These are phyloP conservation scores for Candida morakotiae DNA, from an alignment of 805 yeast species.

Conservation along the genomic window DNA sequence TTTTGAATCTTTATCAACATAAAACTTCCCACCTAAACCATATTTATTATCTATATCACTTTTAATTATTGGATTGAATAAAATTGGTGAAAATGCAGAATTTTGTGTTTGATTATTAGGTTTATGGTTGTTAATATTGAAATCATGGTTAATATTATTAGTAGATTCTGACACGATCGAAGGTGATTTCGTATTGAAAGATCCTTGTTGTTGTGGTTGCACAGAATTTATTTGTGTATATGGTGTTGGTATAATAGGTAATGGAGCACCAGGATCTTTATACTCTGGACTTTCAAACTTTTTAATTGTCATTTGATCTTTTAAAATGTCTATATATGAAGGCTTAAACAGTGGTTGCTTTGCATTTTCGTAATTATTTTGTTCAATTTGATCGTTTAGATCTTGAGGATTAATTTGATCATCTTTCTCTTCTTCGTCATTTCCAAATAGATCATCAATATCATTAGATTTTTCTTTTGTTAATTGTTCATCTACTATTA, in stretches of 20 bases:
- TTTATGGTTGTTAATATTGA: not conserved
- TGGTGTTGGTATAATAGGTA: conserved; percentile 54
- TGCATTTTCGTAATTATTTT: not conserved
- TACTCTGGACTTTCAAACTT: conserved; percentile 44
- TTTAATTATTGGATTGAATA: conserved; percentile 75
- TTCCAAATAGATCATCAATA: conserved; percentile 12
- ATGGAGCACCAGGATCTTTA: conserved; percentile 82
- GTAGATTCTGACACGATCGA: not conserved
- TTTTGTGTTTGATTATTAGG: conserved; percentile 18
- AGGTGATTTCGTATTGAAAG: not conserved
- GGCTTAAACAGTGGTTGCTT: conserved; percentile 7
- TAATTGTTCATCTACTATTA: conserved; percentile 1
- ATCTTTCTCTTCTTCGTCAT: not conserved
- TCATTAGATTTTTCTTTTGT: conserved; percentile 17
- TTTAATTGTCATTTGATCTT: conserved; percentile 51
- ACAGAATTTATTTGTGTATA: not conserved
- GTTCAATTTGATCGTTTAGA: not conserved
- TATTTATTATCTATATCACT: conserved; percentile 81
- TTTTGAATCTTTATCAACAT: conserved; percentile 42
- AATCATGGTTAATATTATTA: not conserved
- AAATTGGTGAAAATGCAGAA: conserved; percentile 78
- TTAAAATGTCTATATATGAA: conserved; percentile 45
- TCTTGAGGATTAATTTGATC: not conserved
- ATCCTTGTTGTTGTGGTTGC: no score
- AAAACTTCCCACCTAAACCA: conserved; percentile 86